These are phyloP conservation scores for Ascoidea tarda DNA, from an alignment of 805 yeast species.

Conservation along the genomic window DNA sequence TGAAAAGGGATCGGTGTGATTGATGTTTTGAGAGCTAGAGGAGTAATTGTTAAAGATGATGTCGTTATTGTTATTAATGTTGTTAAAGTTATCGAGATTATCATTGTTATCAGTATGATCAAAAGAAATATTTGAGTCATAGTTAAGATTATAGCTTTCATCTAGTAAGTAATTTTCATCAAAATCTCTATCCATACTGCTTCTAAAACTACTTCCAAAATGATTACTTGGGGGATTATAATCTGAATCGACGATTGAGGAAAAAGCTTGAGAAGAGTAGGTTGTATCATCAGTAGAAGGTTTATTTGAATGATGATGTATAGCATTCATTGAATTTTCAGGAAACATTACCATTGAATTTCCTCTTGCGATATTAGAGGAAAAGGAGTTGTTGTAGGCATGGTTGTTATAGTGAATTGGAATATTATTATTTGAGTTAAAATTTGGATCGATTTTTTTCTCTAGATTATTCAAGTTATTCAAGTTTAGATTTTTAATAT, in stretches of 20 bases:
- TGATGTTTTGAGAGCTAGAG: neutral
- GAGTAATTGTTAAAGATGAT: neutral
- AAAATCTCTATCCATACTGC: neutral
- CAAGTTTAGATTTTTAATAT: no score
- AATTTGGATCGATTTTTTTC: no score
- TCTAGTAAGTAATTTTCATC: neutral
- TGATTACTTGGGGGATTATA: neutral
- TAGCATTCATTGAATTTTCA: neutral
- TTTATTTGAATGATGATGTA: neutral
- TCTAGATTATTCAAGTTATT: neutral
- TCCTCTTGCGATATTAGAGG: neutral
- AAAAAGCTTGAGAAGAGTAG: neutral
- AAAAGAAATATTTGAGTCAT: neutral
- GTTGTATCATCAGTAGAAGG: neutral
- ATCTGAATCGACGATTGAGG: neutral
- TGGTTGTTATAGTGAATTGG: neutral
- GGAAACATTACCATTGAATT: neutral
- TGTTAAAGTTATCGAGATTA: no score
- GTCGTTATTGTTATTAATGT: no score
- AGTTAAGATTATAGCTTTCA: neutral
- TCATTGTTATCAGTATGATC: no score
- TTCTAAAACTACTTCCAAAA: neutral
- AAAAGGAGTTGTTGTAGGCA: neutral
- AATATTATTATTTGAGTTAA: no score
- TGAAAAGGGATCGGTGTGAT: neutral